Evolutionary conservation across 306 rosid genomes (phyloP).

Genomic region (Glycine tomentella): DNA sequence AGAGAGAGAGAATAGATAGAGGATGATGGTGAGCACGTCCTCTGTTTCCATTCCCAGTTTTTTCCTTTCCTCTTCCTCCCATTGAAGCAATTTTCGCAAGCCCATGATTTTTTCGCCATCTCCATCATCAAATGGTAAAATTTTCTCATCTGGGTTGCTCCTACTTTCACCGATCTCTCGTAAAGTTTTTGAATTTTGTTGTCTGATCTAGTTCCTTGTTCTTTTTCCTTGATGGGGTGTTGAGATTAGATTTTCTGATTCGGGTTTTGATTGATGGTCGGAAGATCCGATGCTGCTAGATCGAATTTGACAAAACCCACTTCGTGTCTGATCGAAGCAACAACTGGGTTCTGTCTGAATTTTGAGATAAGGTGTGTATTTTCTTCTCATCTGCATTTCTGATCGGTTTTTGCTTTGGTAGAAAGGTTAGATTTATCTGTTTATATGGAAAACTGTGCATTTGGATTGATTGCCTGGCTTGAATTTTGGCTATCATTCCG

Average conservation of each 20-base stretch:
- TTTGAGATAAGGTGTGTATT: conserved; percentile 63
- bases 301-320: conserved; percentile 71
- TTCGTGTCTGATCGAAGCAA: conserved; percentile 65
- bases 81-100: conserved; percentile 65
- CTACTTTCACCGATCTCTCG: conserved; percentile 49
- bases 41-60: conserved; percentile 80
- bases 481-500: conserved; percentile 47
- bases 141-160: conserved; percentile 40
- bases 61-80: conserved; percentile 54
- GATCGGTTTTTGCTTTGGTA: conserved; percentile 48
- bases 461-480: conserved; percentile 50
- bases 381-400: conserved; percentile 66
- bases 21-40: conserved; percentile 79
- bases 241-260: conserved; percentile 59
- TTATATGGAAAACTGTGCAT: conserved; percentile 34
- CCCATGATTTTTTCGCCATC: conserved; percentile 57
- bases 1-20: conserved; percentile 43
- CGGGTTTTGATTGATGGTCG: conserved; percentile 54
- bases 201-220: conserved; percentile 60
- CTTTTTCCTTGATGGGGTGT: conserved; percentile 29
- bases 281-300: conserved; percentile 82
- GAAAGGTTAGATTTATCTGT: conserved; percentile 44
- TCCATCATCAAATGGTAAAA: conserved; percentile 64
- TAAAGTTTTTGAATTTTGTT: conserved; percentile 39
- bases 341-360: conserved; percentile 79